phyloP scores from a whole-genome alignment of 257 asterid species.

The Capsicum baccatum region DNA sequence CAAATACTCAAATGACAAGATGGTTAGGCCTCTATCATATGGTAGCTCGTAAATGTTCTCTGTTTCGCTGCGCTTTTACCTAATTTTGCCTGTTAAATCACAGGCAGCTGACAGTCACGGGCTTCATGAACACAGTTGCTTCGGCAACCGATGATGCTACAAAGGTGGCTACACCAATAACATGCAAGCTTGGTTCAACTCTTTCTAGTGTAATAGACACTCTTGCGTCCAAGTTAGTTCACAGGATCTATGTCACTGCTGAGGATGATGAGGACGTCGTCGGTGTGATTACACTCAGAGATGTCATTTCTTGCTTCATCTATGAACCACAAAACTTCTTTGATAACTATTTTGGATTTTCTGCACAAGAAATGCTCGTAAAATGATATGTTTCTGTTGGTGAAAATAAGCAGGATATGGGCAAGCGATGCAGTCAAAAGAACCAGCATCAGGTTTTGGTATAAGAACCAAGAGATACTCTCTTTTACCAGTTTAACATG shows the following conservation, averaged over 20 bases:
- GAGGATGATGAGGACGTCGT: constrained; percentile 46
- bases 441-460: background rate
- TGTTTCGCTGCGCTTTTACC: background rate
- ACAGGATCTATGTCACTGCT: constrained; percentile 73
- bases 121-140: constrained; percentile 61
- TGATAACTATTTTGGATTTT: constrained; percentile 63
- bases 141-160: constrained; percentile 46
- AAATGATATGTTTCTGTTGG: constrained; percentile 26
- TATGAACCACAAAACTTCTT: constrained; percentile 79
- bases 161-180: constrained; percentile 62
- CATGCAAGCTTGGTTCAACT: constrained; percentile 69
- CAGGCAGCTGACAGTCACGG: constrained; percentile 78
- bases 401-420: background rate
- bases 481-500: background rate
- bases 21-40: background rate
- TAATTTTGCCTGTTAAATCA: background rate
- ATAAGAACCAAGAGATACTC: background rate
- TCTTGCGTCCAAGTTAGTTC: constrained; percentile 63
- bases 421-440: background rate
- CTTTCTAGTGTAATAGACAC: constrained; percentile 67
- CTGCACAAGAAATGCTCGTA: constrained; percentile 64
- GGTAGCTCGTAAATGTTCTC: background rate
- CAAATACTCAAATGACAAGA: background rate
- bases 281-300: constrained; percentile 84
- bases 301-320: constrained; percentile 84